Evolutionary conservation across 2,329 filamentous ascomycete genomes (phyloP).

Genomic region (Trichoderma sp.): DNA sequence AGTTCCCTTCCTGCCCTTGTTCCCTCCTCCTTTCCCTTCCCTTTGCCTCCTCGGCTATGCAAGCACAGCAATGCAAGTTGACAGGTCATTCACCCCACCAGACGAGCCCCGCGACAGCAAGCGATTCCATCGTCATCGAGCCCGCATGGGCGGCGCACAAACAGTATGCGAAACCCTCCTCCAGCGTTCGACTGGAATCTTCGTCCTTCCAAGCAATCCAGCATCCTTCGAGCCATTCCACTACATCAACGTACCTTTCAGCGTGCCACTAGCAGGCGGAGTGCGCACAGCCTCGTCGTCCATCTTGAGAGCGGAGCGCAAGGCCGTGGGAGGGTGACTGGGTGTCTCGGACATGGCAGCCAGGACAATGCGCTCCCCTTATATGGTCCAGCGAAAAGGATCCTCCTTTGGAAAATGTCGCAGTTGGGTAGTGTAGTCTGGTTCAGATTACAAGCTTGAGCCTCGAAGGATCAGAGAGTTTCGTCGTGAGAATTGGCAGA

Average conservation of each 20-base stretch:
- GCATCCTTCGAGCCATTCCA: not conserved
- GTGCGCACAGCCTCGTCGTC: constrained; percentile 47
- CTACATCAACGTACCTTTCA: constrained; percentile 47
- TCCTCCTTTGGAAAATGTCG: not conserved
- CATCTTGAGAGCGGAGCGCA: constrained; percentile 49
- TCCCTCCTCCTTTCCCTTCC: constrained; percentile 4
- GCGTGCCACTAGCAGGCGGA: constrained; percentile 42
- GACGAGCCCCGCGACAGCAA: constrained; percentile 10
- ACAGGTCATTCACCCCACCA: constrained; percentile 6
- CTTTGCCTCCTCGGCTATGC: constrained; percentile 7
- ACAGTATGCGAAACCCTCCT: not conserved
- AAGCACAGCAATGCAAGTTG: not conserved
- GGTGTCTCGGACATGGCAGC: constrained; percentile 36
- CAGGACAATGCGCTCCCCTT: not conserved
- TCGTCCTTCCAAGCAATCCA: not conserved
- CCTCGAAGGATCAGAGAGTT: not conserved
- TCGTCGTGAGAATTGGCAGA: not conserved
- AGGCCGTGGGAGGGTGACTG: constrained; percentile 33
- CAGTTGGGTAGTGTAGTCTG: not conserved
- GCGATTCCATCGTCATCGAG: constrained; percentile 9
- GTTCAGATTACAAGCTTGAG: not conserved
- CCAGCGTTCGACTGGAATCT: not conserved
- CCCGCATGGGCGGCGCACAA: constrained; percentile 14
- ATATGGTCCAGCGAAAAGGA: not conserved
- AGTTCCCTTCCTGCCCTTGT: not conserved